Base-by-base conservation (phyloP, 2,329 filamentous ascomycete species). In the Onygenales sp. region DNA sequence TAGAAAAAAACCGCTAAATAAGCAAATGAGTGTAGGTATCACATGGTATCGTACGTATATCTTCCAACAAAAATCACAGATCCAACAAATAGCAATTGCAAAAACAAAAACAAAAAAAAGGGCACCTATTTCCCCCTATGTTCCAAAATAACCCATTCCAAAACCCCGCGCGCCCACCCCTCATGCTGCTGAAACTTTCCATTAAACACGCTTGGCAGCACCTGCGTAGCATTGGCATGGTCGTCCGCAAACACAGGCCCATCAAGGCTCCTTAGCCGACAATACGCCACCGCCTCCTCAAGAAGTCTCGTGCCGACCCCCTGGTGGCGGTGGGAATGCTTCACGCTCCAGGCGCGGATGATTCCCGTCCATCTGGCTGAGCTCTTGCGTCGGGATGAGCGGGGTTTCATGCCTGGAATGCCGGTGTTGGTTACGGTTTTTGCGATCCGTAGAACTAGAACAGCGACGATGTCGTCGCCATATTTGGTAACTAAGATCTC, bases 331-430 rank as follows among this genome's bases (percentile, higher is more conserved):
- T 88, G 89, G 59, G 77, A 76, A 49, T 83, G 70, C 64, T 78
- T 77, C 1, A 89, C 87, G 2, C 88, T 92, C 89, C 90, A 95
- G 1, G 87, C 89, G 32, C 87, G 81, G 54, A 95, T 84, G 47
- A 89, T 74, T 7, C 84, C 56, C 14, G 58, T 42, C 57, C 60
- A 27, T 42, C 56, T 42, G 47, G 56, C 32, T 2, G 57, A 58
- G 51, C 56, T 58, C 21, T 56, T 57, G 21, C 57, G 56, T 49
- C 55, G 52, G 13, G 48, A 52, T 37, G 54, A 57, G 39, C 56
- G 47, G 33, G 52, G 51, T 11, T 51, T 50, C 31, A 52, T 31
- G 3, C 51, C 46, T 13, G 44, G 56, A 8, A 52, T 40, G 39
- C 48, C 51, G 6, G 54, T 43, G 14, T 54, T 56, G 34, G 56